Evolutionary conservation across 2,329 filamentous ascomycete genomes (phyloP).

Genomic region (Trichoderma polysporum): DNA sequence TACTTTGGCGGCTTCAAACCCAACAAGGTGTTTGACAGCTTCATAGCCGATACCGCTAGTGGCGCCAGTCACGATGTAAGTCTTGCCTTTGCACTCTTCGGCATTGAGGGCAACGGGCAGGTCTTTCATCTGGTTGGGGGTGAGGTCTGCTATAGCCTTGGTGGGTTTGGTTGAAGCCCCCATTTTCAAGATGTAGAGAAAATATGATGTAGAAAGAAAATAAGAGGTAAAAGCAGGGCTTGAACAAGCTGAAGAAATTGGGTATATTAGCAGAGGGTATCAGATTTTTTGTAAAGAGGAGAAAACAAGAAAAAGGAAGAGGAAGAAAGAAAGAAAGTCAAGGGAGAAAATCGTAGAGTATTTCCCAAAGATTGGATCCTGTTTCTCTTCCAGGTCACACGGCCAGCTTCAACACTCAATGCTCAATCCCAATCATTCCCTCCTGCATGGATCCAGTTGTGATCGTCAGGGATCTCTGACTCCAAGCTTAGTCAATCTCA

Average conservation of each 20-base stretch:
- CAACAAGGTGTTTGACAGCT: constrained; percentile 41
- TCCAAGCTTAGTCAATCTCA: constrained; percentile 10
- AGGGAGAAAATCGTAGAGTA: not conserved
- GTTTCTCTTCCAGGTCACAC: not conserved
- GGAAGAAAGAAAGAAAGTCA: not conserved
- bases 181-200: not conserved
- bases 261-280: no score
- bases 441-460: not conserved
- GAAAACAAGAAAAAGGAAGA: not conserved
- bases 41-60: constrained; percentile 44
- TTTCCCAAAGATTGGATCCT: not conserved
- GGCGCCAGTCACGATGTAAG: constrained; percentile 43
- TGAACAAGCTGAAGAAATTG: not conserved
- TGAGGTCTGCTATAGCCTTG: constrained; percentile 1
- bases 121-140: not conserved
- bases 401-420: not conserved
- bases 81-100: constrained; percentile 15
- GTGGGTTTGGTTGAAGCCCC: not conserved
- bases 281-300: no score
- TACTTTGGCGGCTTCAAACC: constrained; percentile 41
- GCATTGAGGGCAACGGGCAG: not conserved
- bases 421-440: not conserved
- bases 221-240: not conserved
- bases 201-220: not conserved
- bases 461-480: not conserved